Percentiles rank a stretch among this genome's conserved stretches.
Conservation (phyloP, 257 asterid species). For the Jacaranda mimosifolia region DNA sequence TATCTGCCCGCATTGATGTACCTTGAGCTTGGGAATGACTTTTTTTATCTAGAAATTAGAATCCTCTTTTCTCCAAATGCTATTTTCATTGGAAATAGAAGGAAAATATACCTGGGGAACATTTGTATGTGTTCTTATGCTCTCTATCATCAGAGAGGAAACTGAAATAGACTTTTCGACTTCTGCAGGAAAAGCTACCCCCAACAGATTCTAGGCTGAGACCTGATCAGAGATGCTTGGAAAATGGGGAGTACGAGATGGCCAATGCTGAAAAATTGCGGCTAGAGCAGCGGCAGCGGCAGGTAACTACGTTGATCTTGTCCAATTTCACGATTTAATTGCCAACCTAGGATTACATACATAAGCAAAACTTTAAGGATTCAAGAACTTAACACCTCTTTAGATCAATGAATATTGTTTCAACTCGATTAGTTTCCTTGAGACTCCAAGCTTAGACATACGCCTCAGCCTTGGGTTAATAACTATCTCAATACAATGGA, state of each 20-base stretch:
- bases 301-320: constrained; percentile 56
- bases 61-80: not conserved
- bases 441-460: too few relatives aligned
- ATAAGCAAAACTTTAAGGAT: constrained; percentile 14
- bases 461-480: not conserved
- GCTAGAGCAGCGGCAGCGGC: constrained; percentile 92
- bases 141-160: not conserved
- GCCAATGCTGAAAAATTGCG: constrained; percentile 87
- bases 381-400: not conserved
- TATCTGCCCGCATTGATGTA: not conserved
- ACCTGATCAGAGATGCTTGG: constrained; percentile 97
- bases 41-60: not conserved
- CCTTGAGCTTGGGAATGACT: not conserved
- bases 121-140: not conserved
- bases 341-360: constrained; percentile 3
- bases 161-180: not conserved
- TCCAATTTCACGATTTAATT: not conserved
- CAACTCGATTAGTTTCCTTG: not conserved
- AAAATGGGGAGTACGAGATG: constrained; percentile 84
- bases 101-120: not conserved
- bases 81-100: constrained; percentile 1
- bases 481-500: constrained; percentile 27
- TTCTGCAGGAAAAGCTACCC: constrained; percentile 84
- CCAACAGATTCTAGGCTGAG: constrained; percentile 97
- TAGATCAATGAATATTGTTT: not conserved